Base-by-base conservation (phyloP, 192 early-diverging fungal species). In the Podila minutissima region DNA sequence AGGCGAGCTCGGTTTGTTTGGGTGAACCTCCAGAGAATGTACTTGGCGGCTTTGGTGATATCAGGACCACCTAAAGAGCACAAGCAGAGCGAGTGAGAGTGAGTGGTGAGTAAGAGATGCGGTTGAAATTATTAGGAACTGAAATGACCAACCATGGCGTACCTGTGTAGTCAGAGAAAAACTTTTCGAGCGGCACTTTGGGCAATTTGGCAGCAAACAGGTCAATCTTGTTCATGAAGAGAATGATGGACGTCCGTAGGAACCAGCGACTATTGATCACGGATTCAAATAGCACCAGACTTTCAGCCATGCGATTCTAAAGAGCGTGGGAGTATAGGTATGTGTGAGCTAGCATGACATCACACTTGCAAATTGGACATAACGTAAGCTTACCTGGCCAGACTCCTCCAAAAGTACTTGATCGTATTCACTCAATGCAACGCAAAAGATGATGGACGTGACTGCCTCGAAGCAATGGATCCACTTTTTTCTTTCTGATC, bases 171-270 rank as follows among this genome's bases (percentile, higher is more conserved):
- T 98, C 97, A 7, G 95, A 93, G 76, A 96, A 98, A 87, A 93
- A 96, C 59, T 88, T 84, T 75, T 91, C 87, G 32, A 98, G 83
- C 32, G 94, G 94, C 48, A 93, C 88, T 75, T 88, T 85, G 33
- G 88, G 85, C 70, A 98, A 82, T 75, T 98, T 98, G 33, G 87
- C 87, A 58, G 88, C 89, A 70, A 98, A 95, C 31, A 98, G 77
- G 70, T 98, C 96, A 48, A 95, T 92, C 74, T 98, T 98, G 89
- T 98, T 98, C 68, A 98, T 86, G 81, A 98, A 98, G 12, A 98
- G 84, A 65, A 98, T 95, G 66, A 98, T 96, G 13, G 94, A 93
- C 28, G 95, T 95, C 63, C 93, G 91, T 62, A 97, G 74, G 84
- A 98, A 98, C 94, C 95, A 96, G 65, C 95, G 88, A 82, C 94